Evolutionary conservation across 2,329 filamentous ascomycete genomes (phyloP).

Genomic region (Fusarium liriodendri): DNA sequence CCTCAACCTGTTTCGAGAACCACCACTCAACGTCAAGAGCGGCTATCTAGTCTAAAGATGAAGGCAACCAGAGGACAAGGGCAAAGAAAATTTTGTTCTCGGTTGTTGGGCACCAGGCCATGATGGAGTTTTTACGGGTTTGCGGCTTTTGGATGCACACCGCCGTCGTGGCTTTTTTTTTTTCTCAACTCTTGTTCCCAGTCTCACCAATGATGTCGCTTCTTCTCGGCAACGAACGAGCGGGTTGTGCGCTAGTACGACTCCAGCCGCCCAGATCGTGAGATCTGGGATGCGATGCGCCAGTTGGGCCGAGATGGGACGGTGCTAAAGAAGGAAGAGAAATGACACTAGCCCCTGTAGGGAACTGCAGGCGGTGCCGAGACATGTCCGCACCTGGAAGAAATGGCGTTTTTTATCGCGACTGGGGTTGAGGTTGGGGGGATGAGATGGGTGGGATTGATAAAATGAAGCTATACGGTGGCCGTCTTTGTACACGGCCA

Average conservation of each 20-base stretch:
- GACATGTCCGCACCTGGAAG: slow-evolving; percentile 28
- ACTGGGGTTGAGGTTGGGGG: not conserved
- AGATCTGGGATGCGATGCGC: slow-evolving; percentile 38
- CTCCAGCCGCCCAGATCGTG: slow-evolving; percentile 38
- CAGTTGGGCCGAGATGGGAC: slow-evolving; percentile 33
- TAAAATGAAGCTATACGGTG: slow-evolving; percentile 14
- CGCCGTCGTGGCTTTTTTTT: slow-evolving; percentile 32
- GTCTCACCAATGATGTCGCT: slow-evolving; percentile 26
- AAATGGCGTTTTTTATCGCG: slow-evolving; percentile 16
- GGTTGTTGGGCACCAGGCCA: slow-evolving; percentile 15
- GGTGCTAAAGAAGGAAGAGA: slow-evolving; percentile 8
- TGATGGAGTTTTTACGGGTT: slow-evolving; percentile 29
- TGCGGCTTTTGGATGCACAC: slow-evolving; percentile 28
- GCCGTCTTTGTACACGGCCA: slow-evolving; percentile 8
- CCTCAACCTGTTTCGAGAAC: not conserved
- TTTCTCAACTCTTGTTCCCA: slow-evolving; percentile 1
- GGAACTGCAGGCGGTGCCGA: slow-evolving; percentile 29
- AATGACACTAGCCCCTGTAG: slow-evolving; percentile 23
- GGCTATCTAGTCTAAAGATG: slow-evolving; percentile 18
- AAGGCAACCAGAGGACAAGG: not conserved
- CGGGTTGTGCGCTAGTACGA: slow-evolving; percentile 30
- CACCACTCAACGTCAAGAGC: slow-evolving; percentile 18
- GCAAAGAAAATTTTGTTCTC: not conserved
- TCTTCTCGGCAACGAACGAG: slow-evolving; percentile 30
- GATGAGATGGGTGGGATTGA: not conserved